These are phyloP conservation scores for Spathaspora gorwiae DNA, from an alignment of 805 yeast genomes.

Conservation along the genomic window DNA sequence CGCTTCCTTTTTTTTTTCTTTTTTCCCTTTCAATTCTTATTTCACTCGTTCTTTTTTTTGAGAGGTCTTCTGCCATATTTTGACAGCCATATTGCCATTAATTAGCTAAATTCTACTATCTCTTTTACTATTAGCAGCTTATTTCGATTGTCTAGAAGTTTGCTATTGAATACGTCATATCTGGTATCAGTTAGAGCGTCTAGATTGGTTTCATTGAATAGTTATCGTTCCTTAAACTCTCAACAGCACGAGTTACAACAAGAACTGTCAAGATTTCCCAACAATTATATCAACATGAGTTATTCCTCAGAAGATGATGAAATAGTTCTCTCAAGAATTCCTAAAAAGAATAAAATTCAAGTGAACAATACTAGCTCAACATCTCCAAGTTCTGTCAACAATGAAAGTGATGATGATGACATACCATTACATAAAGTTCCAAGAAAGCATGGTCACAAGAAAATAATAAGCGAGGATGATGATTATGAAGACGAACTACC, in stretches of 20 bases:
- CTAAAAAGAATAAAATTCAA: not conserved
- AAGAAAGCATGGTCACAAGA: not conserved
- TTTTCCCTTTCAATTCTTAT: not conserved
- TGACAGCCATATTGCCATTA: too few species aligned
- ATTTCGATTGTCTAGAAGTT: too few species aligned
- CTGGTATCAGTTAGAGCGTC: too few species aligned
- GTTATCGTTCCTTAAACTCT: too few species aligned
- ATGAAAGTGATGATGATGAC: constrained; percentile 5
- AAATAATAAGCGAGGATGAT: constrained; percentile 8
- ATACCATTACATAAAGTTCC: constrained; percentile 1
- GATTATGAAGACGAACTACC: constrained; percentile 10
- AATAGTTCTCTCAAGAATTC: constrained; percentile 5
- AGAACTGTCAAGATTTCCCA: too few species aligned
- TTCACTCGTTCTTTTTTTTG: too few species aligned
- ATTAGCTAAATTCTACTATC: too few species aligned
- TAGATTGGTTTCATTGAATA: too few species aligned
- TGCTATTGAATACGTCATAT: too few species aligned
- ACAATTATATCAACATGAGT: not conserved
- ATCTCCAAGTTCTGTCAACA: not conserved
- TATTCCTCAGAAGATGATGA: constrained; percentile 8
- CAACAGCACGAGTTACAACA: too few species aligned
- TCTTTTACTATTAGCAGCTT: too few species aligned
- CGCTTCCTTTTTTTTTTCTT: not conserved
- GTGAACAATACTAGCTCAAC: not conserved
- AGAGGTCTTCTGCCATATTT: too few species aligned